Evolutionary conservation across 176 grass and related monocot genomes (phyloP).

Genomic region (Microstegium vimineum): DNA sequence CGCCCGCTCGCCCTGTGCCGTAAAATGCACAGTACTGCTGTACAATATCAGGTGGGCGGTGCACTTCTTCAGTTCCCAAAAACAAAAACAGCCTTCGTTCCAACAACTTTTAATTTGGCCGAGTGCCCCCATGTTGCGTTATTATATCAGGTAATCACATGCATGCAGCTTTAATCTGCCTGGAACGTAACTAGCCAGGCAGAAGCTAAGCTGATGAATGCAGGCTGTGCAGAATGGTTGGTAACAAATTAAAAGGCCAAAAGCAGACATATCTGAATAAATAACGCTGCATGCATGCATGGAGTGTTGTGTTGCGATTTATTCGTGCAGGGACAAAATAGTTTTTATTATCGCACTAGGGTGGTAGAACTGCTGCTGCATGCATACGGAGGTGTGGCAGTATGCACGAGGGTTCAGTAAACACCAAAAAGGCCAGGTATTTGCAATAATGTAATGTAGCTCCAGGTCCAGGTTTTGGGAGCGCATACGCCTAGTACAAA

Average conservation of each 20-base stretch:
- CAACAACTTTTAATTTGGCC: conserved; percentile 9
- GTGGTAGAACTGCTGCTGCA: background rate
- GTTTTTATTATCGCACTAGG: no score
- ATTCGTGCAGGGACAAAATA: conserved; percentile 20
- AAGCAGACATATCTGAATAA: conserved; percentile 14
- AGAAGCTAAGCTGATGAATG: background rate
- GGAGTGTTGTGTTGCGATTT: conserved; percentile 23
- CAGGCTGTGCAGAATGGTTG: background rate
- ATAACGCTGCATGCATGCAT: background rate
- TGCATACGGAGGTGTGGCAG: background rate
- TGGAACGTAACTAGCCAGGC: background rate
- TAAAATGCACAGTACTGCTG: background rate
- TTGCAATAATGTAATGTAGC: background rate
- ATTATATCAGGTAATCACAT: background rate
- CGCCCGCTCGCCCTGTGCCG: background rate
- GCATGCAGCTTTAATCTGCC: background rate
- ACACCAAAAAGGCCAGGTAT: background rate
- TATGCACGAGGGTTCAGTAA: background rate
- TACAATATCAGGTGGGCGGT: conserved; percentile 17
- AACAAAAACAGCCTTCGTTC: background rate
- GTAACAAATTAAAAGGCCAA: background rate
- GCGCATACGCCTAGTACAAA: no score
- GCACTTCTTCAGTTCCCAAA: background rate
- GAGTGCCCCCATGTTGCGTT: background rate
- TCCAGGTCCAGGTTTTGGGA: background rate